phyloP scores from a whole-genome alignment of 495 filamentous ascomycete genomes.

The Umbilicaria muhlenbergii region DNA sequence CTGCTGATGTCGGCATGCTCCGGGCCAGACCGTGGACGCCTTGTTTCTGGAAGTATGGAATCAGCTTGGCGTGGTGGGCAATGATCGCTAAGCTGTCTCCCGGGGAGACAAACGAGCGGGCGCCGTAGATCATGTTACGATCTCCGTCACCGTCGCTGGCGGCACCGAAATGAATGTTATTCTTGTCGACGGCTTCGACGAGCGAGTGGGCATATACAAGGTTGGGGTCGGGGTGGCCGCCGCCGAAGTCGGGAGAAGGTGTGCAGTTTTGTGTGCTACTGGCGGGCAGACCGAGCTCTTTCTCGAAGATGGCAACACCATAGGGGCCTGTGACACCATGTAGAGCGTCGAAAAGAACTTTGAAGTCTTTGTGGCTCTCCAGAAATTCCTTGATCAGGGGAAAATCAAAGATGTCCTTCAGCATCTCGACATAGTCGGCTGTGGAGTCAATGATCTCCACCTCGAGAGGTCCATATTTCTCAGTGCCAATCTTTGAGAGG shows the following conservation, averaged over 20 bases:
- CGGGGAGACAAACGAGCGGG: conserved; percentile 88
- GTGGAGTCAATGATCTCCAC: conserved; percentile 91
- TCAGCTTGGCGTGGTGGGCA: conserved; percentile 83
- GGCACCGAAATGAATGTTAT: conserved; percentile 85
- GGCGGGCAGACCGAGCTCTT: conserved; percentile 66
- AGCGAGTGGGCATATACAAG: conserved; percentile 95
- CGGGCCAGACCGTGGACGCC: conserved; percentile 90
- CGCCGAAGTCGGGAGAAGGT: conserved; percentile 85
- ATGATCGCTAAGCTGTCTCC: conserved; percentile 97
- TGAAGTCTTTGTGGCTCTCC: conserved; percentile 71
- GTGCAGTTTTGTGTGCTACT: conserved; percentile 86
- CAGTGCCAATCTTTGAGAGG: conserved; percentile 63
- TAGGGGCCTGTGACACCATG: conserved; percentile 93
- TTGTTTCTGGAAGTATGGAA: conserved; percentile 95
- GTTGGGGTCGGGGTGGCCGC: conserved; percentile 95
- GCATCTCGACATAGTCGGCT: conserved; percentile 80
- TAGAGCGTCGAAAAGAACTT: conserved; percentile 89
- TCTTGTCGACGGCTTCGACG: conserved; percentile 83
- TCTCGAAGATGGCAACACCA: conserved; percentile 83
- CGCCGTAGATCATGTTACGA: conserved; percentile 99
- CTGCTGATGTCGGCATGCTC: conserved; percentile 92
- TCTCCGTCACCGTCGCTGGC: conserved; percentile 95
- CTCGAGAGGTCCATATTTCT: conserved; percentile 71
- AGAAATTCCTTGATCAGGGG: conserved; percentile 88
- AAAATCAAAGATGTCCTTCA: conserved; percentile 98